Percentiles rank a stretch among this genome's conserved stretches.
Conservation (phyloP, 2,329 filamentous ascomycete genomes). For the Monosporascus cannonballus region DNA sequence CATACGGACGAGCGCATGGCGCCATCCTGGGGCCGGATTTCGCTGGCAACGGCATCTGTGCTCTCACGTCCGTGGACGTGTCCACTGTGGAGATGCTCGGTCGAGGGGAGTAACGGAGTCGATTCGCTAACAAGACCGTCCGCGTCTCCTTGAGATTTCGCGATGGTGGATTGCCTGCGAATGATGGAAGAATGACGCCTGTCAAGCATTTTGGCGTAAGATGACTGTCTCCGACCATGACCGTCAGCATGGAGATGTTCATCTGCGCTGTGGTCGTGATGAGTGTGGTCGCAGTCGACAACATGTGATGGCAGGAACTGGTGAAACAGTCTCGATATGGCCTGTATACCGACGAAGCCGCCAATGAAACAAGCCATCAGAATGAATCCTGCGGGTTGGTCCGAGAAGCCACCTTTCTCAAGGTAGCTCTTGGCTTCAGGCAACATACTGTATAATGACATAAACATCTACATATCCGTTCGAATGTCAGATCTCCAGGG, state of each 20-base stretch:
- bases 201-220: constrained; percentile 18
- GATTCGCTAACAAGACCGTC: constrained; percentile 31
- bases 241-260: constrained; percentile 19
- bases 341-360: constrained; percentile 71
- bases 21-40: constrained; percentile 11
- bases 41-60: constrained; percentile 17
- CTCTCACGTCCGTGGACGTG: constrained; percentile 20
- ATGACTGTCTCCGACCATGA: constrained; percentile 16
- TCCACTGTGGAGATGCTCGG: constrained; percentile 17
- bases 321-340: constrained; percentile 66
- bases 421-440: constrained; percentile 80
- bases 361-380: constrained; percentile 64
- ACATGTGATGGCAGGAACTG: constrained; percentile 71
- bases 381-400: constrained; percentile 60
- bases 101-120: constrained; percentile 40
- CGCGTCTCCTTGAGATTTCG: constrained; percentile 8
- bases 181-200: constrained; percentile 9
- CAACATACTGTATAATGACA: constrained; percentile 86
- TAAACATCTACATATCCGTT: constrained; percentile 63
- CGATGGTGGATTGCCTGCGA: constrained; percentile 3
- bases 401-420: constrained; percentile 57
- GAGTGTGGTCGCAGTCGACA: constrained; percentile 72
- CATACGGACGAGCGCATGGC: neutral
- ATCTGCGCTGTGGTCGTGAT: constrained; percentile 45
- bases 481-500: neutral